phyloP scores from a whole-genome alignment of 805 yeast genomes.

The Metschnikowia colocasiae region DNA sequence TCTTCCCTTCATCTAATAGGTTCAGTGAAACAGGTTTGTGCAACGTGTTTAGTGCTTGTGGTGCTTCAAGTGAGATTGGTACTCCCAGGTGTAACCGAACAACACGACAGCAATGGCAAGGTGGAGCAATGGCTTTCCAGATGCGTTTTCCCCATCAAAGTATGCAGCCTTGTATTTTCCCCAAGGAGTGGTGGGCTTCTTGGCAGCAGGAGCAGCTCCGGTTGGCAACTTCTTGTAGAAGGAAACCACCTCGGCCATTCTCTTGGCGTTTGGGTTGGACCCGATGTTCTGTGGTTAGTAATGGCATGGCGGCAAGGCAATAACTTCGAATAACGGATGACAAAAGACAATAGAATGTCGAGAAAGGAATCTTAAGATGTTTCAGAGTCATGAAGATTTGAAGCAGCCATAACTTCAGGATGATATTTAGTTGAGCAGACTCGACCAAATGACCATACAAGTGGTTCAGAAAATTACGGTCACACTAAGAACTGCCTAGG shows the following conservation, averaged over 20 bases:
- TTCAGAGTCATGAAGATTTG: no score
- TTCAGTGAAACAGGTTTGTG: background rate
- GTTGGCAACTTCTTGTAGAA: conserved; percentile 96
- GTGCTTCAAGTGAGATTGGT: conserved; percentile 77
- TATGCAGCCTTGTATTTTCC: conserved; percentile 82
- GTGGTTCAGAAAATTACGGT: no score
- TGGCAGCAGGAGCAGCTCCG: conserved; percentile 77
- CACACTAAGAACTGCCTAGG: no score
- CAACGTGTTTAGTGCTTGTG: conserved; percentile 18
- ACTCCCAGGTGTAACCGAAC: conserved; percentile 88
- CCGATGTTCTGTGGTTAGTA: conserved; percentile 70
- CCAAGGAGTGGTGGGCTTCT: conserved; percentile 60
- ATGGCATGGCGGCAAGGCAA: no score
- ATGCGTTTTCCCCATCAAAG: conserved; percentile 79
- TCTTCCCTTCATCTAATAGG: background rate
- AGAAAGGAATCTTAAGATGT: no score
- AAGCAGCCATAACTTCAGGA: no score
- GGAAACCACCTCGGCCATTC: conserved; percentile 90
- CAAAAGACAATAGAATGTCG: no score
- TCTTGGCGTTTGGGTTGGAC: conserved; percentile 93
- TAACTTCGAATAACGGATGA: no score
- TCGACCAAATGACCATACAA: no score
- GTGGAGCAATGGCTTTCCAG: conserved; percentile 81
- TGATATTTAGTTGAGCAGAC: no score
- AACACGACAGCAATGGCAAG: conserved; percentile 62